phyloP scores from a whole-genome alignment of 495 filamentous ascomycete genomes.

The Articulospora tetracladia region DNA sequence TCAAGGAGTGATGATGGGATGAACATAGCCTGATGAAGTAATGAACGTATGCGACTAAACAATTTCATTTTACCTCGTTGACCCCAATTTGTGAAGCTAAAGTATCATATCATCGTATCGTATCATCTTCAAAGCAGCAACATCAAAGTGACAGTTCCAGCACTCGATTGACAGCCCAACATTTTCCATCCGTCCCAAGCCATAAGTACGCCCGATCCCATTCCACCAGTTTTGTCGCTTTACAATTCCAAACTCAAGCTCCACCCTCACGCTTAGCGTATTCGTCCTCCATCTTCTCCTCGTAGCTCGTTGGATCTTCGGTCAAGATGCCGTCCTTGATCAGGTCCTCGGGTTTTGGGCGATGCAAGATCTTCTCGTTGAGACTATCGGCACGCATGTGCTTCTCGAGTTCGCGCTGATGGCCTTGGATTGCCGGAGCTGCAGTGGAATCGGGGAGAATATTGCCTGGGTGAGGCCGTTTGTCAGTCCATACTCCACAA shows the following conservation, averaged over 20 bases:
- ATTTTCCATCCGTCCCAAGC: neutral
- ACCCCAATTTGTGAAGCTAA: neutral
- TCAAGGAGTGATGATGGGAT: too few species aligned
- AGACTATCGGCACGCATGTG: constrained; percentile 81
- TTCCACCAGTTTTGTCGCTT: neutral
- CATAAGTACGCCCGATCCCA: neutral
- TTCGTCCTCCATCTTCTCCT: constrained; percentile 31
- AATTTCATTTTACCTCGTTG: too few species aligned
- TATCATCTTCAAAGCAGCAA: neutral
- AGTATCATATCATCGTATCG: neutral
- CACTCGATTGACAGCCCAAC: neutral
- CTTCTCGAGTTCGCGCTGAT: constrained; percentile 76
- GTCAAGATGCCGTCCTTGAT: constrained; percentile 73
- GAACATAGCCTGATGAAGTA: neutral
- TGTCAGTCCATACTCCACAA: constrained; percentile 14
- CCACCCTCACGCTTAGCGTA: constrained; percentile 37
- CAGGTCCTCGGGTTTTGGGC: constrained; percentile 70
- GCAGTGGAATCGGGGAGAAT: constrained; percentile 76
- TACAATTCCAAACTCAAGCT: constrained; percentile 18
- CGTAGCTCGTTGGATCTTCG: constrained; percentile 50
- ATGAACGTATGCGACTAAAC: neutral
- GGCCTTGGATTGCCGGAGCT: constrained; percentile 69
- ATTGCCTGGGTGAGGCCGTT: constrained; percentile 49
- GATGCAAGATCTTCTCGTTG: constrained; percentile 74
- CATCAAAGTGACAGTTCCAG: neutral